Base-by-base conservation (phyloP, 2,329 filamentous ascomycete genomes). In the Pseudogymnoascus sp. region DNA sequence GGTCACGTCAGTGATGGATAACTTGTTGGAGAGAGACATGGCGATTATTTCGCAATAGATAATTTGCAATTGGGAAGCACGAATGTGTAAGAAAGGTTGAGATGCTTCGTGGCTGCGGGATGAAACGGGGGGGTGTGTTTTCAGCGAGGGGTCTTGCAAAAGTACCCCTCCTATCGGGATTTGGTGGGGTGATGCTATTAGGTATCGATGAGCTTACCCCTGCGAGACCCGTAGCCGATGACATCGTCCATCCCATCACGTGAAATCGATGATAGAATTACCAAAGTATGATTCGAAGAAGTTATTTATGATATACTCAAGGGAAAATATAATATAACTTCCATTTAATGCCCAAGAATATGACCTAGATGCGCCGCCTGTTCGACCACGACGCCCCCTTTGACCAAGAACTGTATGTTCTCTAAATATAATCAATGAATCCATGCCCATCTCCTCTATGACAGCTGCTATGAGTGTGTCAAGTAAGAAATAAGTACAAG, bases 1-100 rank as follows among this genome's bases (percentile, higher is more conserved):
- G 80, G 99, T 93, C 74, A 96, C 88, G 76, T 99, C 93, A 70
- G 87, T 90, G 79, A 99, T 97, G 71, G 92, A 90, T 73, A 99
- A 90, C 86, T 99, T 99, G 86, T 87, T 97, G 73, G 93, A 90
- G 76, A 99, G 91, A 87, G 95, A 97, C 95, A 99, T 99, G 66
- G 68, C 63, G 67, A 70, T 67, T 68, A 61, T 40, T 42, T 61
- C 28, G 33, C 59, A 42, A 40, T 17, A 40, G 13, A 7, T 40
- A 42, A 26, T 61, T 36, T 61, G 21, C 59, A 42, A 40, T 61
- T 40, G 33, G 6, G 19, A 61, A 35, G 50, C 50, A 33, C 50
- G 50, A 57, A 33, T 19, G 33, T 57, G 50, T 13, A 57, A 15
- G 17, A 57, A 57, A 33, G 47, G 50, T 57, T 33, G 50, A 33